Evolutionary conservation across 768 basidiomycete genomes (phyloP), one percentile per base, ranked within the genome.

Genomic region (Mycena haematopus): DNA sequence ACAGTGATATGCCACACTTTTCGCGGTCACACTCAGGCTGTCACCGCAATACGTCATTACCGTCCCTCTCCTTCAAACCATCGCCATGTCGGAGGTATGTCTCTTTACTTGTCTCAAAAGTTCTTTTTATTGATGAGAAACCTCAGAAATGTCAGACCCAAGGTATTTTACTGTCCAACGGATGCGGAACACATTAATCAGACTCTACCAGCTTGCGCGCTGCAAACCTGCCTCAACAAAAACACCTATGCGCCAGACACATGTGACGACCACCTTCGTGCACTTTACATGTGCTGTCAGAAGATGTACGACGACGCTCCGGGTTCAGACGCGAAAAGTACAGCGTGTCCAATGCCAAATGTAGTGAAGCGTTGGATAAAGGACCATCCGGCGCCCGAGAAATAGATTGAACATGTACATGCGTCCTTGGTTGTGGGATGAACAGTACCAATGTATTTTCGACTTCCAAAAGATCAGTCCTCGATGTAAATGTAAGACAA

Each of bases 191-290:
- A 5, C 31, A 46, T 36, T 25, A 17, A 35, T 14, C 11, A 8
- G 42, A 36, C 24, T 19, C 25, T 10, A 3, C n/a, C 67, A 91
- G 90, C 90, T 0, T 91, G 90, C 69, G 72, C 77, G 24, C 75
- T 91, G 4, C 90, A 91, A 46, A 58, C 76, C 1, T 92, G 90
- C 69, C 77, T 91, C 31, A 80, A 79, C 56, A 85, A 81, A 62
- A 82, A 91, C 71, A 88, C 86, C 0, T 91, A 90, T 68, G 67
- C 65, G 3, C 89, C 87, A 0, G 88, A 89, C 21, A 85, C 81
- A 63, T 92, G 90, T 68, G 77, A 86, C 45, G 69, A 74, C 9
- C 70, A 80, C 13, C 69, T 91, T 22, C 76, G 81, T 52, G 77
- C 74, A 24, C 78, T 92, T 19, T 91, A 91, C 69, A 59, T 69